These are phyloP conservation scores for Cylindrotheca closterium DNA, from an alignment of 108 stramenopile genomes.

Conservation along the genomic window DNA sequence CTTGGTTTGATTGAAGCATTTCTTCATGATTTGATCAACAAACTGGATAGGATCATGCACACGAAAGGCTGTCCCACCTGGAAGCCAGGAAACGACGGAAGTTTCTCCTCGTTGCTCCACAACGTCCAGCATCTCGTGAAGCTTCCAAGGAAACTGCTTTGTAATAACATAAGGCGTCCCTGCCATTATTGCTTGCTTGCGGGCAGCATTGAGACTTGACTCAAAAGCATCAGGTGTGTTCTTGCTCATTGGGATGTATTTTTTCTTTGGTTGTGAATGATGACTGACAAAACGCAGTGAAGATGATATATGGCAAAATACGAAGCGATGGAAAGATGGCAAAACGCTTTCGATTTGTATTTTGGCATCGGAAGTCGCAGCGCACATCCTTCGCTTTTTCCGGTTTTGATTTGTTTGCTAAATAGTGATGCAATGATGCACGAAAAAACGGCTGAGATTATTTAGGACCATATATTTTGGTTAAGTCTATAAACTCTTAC, in stretches of 20 bases:
- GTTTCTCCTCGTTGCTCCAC: conserved; percentile 41
- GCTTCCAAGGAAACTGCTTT: conserved; percentile 60
- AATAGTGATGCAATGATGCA: too few species aligned
- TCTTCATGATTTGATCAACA: conserved; percentile 42
- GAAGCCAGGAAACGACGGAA: conserved; percentile 55
- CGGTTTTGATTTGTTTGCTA: too few species aligned
- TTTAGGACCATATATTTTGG: too few species aligned
- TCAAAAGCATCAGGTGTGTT: background rate
- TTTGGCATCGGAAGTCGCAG: too few species aligned
- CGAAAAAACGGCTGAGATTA: too few species aligned
- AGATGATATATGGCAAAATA: too few species aligned
- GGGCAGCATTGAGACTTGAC: background rate
- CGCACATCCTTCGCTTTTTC: too few species aligned
- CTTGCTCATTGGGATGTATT: background rate
- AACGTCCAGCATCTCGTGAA: conserved; percentile 53
- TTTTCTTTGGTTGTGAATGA: background rate
- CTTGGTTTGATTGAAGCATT: conserved; percentile 49
- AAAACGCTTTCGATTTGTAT: too few species aligned
- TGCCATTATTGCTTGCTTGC: conserved; percentile 15
- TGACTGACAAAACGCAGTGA: too few species aligned
- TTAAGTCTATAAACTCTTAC: too few species aligned
- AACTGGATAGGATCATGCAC: conserved; percentile 53
- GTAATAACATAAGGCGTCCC: conserved; percentile 12
- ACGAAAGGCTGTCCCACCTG: conserved; percentile 54
- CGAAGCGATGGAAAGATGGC: too few species aligned